Evolutionary conservation across 2,329 filamentous ascomycete genomes (phyloP).

Genomic region (Colletotrichum agaves): DNA sequence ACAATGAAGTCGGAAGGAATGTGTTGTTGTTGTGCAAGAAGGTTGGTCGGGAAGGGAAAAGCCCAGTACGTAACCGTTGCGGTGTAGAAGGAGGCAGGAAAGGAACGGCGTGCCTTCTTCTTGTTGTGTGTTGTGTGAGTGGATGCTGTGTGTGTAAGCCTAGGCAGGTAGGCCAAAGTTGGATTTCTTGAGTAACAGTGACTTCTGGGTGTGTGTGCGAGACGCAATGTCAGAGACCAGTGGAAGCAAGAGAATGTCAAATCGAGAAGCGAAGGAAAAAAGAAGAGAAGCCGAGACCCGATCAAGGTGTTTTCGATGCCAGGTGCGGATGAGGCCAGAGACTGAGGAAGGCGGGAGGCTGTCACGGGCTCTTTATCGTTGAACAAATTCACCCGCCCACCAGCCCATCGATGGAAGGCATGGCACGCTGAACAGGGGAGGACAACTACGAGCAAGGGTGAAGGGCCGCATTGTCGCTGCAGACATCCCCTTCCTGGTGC

Average conservation of each 20-base stretch:
- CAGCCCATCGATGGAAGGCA: slow-evolving; percentile 18
- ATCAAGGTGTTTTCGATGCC: slow-evolving; percentile 26
- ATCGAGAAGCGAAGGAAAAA: slow-evolving; percentile 12
- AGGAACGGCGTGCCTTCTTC: slow-evolving; percentile 27
- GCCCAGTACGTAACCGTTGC: slow-evolving; percentile 29
- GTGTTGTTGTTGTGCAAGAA: slow-evolving; percentile 28
- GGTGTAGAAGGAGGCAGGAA: slow-evolving; percentile 33
- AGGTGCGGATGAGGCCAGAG: slow-evolving; percentile 28
- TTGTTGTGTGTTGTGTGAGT: slow-evolving; percentile 2
- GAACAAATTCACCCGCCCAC: slow-evolving; percentile 3
- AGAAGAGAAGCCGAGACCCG: slow-evolving; percentile 18
- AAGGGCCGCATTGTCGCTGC: slow-evolving; percentile 1
- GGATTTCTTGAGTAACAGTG: slow-evolving; percentile 17
- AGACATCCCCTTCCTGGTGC: slow-evolving; percentile 17
- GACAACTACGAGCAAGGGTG: background rate
- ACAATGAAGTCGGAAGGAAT: slow-evolving; percentile 32
- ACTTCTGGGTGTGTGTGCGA: slow-evolving; percentile 4
- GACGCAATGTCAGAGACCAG: slow-evolving; percentile 29
- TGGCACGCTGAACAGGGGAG: slow-evolving; percentile 1
- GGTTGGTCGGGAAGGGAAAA: slow-evolving; percentile 24
- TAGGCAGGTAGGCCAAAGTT: slow-evolving; percentile 19
- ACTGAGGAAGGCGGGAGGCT: slow-evolving; percentile 32
- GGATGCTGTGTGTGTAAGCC: slow-evolving; percentile 13
- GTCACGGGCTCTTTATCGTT: slow-evolving; percentile 35
- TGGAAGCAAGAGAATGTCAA: slow-evolving; percentile 24